These are phyloP conservation scores for Rhamnella rubrinervis DNA, from an alignment of 331 rosid genomes.

Conservation along the genomic window DNA sequence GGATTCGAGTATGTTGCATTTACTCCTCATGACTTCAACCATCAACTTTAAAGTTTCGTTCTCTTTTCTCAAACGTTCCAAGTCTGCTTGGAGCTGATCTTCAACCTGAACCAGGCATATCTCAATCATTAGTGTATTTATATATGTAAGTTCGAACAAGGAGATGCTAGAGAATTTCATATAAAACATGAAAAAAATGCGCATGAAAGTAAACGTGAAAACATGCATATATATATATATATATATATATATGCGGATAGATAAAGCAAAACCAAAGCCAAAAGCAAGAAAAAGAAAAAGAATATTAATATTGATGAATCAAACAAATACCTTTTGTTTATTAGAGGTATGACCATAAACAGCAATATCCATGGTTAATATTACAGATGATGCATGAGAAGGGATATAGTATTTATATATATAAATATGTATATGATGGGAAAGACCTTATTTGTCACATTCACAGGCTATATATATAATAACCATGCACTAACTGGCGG, in stretches of 20 bases:
- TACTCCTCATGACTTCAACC: constrained; percentile 44
- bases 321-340: constrained; percentile 38
- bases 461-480: not conserved
- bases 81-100: constrained; percentile 22
- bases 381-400: not conserved
- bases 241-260: not conserved
- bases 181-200: no score
- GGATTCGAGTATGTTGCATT: constrained; percentile 41
- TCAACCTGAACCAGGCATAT: constrained; percentile 29
- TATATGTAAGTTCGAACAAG: not conserved
- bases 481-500: not conserved
- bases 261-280: not conserved
- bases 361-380: constrained; percentile 31
- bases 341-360: not conserved
- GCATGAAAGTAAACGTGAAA: not conserved
- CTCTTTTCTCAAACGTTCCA: constrained; percentile 48
- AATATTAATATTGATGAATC: not conserved
- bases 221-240: no score
- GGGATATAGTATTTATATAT: not conserved
- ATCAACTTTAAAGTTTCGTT: constrained; percentile 45
- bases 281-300: not conserved
- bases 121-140: not conserved
- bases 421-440: not conserved
- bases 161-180: no score
- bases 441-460: not conserved